Base-by-base conservation (phyloP, 352 stramenopile genomes). In the Pythium utonaiense region DNA sequence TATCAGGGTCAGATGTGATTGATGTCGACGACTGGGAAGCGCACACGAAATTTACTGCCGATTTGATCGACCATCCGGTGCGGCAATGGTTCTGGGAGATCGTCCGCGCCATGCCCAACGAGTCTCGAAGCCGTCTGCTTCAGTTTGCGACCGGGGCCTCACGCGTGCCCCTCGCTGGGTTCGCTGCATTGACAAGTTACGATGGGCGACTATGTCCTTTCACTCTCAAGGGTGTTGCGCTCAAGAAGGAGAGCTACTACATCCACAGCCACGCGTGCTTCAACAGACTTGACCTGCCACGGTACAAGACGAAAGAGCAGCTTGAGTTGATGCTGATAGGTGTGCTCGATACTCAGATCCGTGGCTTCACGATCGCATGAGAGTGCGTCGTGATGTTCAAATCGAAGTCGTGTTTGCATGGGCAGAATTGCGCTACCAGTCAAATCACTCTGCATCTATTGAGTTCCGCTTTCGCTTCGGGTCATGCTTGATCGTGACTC, bases 1-100 rank as follows among this genome's bases (percentile, higher is more conserved):
- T 98, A 65, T 97, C 87, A 62, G 91, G 90, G 21, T 60, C 96
- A 34, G 87, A 90, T 2, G 71, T 78, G 56, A 96, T 98, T 7
- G 87, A 98, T 45, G 91, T 98, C 51, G 73, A 93, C 21, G 96
- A 99, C 71, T 99, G 96, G 96, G 86, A 93, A 69, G 61, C 60
- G 7, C 67, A 98, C 53, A 97, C 91, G 42, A 78, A 69, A 28
- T 70, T 66, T 24, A 64, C 61, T 1, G 47, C 19, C 9, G 49
- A 64, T 36, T 25, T 68, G 38, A 48, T 57, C 16, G 49, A 55
- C 30, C 50, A 55, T n/a, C 41, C 49, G 5, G 56, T 53, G 14
- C 38, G 33, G 2, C 19, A 56, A 10, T 83, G 74, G 74, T 83
- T 86, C 53, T 86, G 76, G 76, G 65, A 80, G 22, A 12, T 98